Evolutionary conservation across 495 filamentous ascomycete genomes (phyloP).

Genomic region (Recurvomyces mirabilis): DNA sequence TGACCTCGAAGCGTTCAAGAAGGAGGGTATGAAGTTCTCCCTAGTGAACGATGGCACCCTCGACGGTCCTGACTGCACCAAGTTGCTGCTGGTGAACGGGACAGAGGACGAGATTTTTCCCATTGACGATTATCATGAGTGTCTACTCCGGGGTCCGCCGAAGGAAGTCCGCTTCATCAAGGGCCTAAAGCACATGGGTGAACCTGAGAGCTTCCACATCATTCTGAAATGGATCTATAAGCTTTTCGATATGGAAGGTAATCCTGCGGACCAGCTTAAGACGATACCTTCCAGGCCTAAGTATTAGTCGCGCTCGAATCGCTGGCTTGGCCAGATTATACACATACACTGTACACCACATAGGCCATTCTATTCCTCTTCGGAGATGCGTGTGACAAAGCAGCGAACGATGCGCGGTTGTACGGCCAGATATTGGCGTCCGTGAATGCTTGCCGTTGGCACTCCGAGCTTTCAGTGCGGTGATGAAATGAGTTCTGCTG

Average conservation of each 20-base stretch:
- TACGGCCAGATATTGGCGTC: too few species aligned
- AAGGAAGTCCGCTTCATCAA: slow-evolving; percentile 50
- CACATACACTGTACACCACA: too few species aligned
- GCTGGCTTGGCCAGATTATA: too few species aligned
- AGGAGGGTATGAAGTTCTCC: slow-evolving; percentile 58
- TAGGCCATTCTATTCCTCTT: too few species aligned
- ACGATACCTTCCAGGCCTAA: slow-evolving; percentile 30
- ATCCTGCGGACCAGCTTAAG: slow-evolving; percentile 29
- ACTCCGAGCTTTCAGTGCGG: too few species aligned
- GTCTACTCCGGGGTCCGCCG: slow-evolving; percentile 57
- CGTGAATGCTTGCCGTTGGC: too few species aligned
- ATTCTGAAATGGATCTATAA: slow-evolving; percentile 34
- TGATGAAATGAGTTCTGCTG: too few species aligned
- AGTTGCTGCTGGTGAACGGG: slow-evolving; percentile 59
- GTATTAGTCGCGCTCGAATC: slow-evolving; percentile 22
- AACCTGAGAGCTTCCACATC: slow-evolving; percentile 32
- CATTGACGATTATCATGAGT: slow-evolving; percentile 60
- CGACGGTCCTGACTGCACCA: slow-evolving; percentile 44
- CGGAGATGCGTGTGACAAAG: too few species aligned
- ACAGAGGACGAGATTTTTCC: slow-evolving; percentile 46
- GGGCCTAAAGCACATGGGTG: slow-evolving; percentile 34
- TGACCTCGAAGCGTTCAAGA: slow-evolving; percentile 47
- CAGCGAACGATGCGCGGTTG: too few species aligned
- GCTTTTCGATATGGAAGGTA: slow-evolving; percentile 29
- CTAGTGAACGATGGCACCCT: slow-evolving; percentile 59